These are phyloP conservation scores for Podaxis sp. DNA, from an alignment of 768 basidiomycete species.

Conservation along the genomic window DNA sequence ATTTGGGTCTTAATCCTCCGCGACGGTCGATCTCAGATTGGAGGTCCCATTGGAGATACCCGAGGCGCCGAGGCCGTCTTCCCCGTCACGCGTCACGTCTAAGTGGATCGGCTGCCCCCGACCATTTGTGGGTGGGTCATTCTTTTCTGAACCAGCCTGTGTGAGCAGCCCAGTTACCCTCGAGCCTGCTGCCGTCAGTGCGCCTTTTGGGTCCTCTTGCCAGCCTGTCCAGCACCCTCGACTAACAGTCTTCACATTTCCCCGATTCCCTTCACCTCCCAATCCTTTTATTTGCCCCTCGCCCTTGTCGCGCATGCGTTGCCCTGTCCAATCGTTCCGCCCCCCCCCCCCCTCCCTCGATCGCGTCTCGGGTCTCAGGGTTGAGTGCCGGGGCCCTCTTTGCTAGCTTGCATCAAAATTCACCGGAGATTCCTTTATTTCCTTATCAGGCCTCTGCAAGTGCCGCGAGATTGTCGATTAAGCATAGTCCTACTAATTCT, in stretches of 20 bases:
- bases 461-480: constrained; percentile 22
- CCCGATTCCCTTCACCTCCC: not conserved
- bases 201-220: not conserved
- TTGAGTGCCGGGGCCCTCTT: constrained; percentile 3
- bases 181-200: constrained; percentile 7
- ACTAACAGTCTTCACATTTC: not conserved
- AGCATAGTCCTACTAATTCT: constrained; percentile 16
- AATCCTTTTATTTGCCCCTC: not conserved
- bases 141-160: constrained; percentile 7
- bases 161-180: constrained; percentile 9
- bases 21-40: constrained; percentile 17
- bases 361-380: constrained; percentile 12
- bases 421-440: constrained; percentile 14
- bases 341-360: not conserved
- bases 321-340: not conserved
- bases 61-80: constrained; percentile 38
- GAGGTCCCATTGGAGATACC: constrained; percentile 16
- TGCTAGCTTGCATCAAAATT: constrained; percentile 17
- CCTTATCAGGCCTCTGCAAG: constrained; percentile 19
- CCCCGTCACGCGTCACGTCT: constrained; percentile 11
- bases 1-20: constrained; percentile 11
- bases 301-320: not conserved
- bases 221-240: not conserved
- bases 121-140: constrained; percentile 7
- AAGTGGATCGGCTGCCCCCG: constrained; percentile 12